Base-by-base conservation (phyloP, 2,329 filamentous ascomycete species). In the Periconia sp. region DNA sequence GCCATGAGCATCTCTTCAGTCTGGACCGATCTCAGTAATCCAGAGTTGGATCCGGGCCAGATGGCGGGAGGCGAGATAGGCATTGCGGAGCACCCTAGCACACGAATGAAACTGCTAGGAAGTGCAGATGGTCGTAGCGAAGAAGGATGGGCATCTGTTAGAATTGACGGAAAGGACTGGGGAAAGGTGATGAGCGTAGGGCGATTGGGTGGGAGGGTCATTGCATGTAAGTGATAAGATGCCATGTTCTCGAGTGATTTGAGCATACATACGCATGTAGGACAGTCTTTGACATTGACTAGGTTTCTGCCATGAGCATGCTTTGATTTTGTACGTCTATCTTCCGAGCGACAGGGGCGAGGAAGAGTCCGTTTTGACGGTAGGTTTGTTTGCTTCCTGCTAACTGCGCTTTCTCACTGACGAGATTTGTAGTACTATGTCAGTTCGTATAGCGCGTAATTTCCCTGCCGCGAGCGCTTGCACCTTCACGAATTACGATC, bases 161-260 rank as follows among this genome's bases (percentile, higher is more conserved):
- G 89, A 39, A 91, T 97, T 17, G 94, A 97, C 71, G 94, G 91
- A 23, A 87, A 85, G 67, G 94, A 99, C 67, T 97, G 94, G 92
- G 90, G 90, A 22, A 84, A 83, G 55, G 92, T 97, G n/a, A 77
- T 99, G 54, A 95, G 90, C 68, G 92, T 97, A 10, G 92, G 92
- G 1, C 79, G 92, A 36, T 74, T 97, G 21, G 92, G 94, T 57
- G 92, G 91, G 1, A 81, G 90, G 55, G 92, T 97, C 37, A 94
- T 97, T 75, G 94, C 92, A 43, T 96, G 92, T 85, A 52, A 73
- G 81, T 60, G n/a, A n/a, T n/a, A n/a, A n/a, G n/a, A n/a, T n/a
- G 11, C 4, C 6, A 38, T 16, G 8, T 16, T 10, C 25, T 9
- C 15, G 16, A n/a, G n/a, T n/a, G n/a, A n/a, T n/a, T n/a, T n/a